Evolutionary conservation across 2,329 filamentous ascomycete species (phyloP).

Genomic region (Tolypocladium endophyticum): DNA sequence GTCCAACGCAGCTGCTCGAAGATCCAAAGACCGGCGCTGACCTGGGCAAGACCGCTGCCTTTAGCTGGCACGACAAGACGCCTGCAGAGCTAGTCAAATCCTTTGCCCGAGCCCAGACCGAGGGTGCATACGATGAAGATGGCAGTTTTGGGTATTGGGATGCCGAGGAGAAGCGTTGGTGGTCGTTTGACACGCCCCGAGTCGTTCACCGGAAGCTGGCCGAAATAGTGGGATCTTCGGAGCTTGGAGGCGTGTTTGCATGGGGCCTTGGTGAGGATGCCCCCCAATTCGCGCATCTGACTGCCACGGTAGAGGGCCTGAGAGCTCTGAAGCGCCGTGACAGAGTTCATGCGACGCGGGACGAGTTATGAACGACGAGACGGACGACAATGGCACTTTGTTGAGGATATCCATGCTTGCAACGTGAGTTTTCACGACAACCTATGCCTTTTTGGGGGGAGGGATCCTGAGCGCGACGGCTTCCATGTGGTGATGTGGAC

Average conservation of each 20-base stretch:
- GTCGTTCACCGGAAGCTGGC: conserved; percentile 53
- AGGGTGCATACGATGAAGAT: conserved; percentile 43
- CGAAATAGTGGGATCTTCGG: conserved; percentile 42
- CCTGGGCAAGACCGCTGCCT: conserved; percentile 44
- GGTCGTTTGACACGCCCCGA: conserved; percentile 60
- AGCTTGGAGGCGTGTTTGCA: conserved; percentile 61
- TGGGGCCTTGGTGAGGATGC: conserved; percentile 66
- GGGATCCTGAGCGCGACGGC: neutral
- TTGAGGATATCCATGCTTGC: neutral
- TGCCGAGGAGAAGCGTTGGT: conserved; percentile 47
- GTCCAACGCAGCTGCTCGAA: conserved; percentile 46
- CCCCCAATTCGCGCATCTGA: conserved; percentile 29
- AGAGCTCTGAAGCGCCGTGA: neutral
- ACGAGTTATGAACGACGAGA: neutral
- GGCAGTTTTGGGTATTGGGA: conserved; percentile 66
- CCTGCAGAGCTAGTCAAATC: conserved; percentile 43
- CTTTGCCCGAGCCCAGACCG: conserved; percentile 41
- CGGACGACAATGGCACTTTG: neutral
- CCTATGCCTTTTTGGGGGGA: neutral
- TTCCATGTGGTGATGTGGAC: neutral
- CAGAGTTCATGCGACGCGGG: neutral
- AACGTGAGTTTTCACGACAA: neutral
- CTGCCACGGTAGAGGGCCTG: conserved; percentile 17
- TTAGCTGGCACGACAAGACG: conserved; percentile 49
- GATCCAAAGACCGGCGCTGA: conserved; percentile 47